A percentile compares a stretch with the other conserved stretches of the same genome.
phyloP scores from a whole-genome alignment of 768 basidiomycete genomes.

The Neoboletus brunneissimus region DNA sequence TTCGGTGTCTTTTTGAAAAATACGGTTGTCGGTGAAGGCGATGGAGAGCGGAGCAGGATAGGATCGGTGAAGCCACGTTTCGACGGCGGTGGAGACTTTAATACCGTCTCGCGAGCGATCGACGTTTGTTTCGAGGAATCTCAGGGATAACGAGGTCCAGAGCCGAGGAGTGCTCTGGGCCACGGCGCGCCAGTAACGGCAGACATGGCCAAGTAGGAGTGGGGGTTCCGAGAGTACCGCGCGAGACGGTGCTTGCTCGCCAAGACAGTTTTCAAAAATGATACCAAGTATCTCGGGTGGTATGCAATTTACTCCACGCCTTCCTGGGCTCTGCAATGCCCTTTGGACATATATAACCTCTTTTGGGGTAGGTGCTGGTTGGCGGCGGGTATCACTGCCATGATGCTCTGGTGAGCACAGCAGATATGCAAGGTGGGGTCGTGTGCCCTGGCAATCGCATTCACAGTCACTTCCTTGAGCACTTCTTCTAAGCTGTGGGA shows the following conservation, averaged over 20 bases:
- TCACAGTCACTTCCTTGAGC: not conserved
- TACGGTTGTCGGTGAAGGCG: slow-evolving; percentile 25
- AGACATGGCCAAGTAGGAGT: slow-evolving; percentile 26
- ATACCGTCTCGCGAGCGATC: slow-evolving; percentile 20
- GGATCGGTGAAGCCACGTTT: slow-evolving; percentile 26
- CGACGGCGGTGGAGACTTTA: slow-evolving; percentile 13
- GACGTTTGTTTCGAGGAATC: slow-evolving; percentile 20
- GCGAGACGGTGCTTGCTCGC: not conserved
- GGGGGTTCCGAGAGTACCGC: slow-evolving; percentile 14
- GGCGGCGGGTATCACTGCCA: not conserved
- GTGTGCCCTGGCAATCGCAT: not conserved
- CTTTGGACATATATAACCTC: not conserved
- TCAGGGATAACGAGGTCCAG: slow-evolving; percentile 27
- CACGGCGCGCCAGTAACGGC: slow-evolving; percentile 26
- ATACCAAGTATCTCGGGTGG: slow-evolving; percentile 40
- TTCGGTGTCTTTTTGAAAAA: slow-evolving; percentile 26
- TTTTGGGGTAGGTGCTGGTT: not conserved
- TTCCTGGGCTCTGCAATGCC: not conserved
- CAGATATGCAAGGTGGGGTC: not conserved
- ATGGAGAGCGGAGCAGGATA: slow-evolving; percentile 22
- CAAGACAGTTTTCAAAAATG: slow-evolving; percentile 24
- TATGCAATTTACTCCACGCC: slow-evolving; percentile 9
- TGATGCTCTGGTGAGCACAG: not conserved
- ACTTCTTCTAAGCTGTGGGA: not conserved
- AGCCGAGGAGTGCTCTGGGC: slow-evolving; percentile 17